A percentile compares a stretch with the other conserved stretches of the same genome.
phyloP scores from a whole-genome alignment of 2,329 filamentous ascomycete species.

The Penicillium aurantiogriseum region DNA sequence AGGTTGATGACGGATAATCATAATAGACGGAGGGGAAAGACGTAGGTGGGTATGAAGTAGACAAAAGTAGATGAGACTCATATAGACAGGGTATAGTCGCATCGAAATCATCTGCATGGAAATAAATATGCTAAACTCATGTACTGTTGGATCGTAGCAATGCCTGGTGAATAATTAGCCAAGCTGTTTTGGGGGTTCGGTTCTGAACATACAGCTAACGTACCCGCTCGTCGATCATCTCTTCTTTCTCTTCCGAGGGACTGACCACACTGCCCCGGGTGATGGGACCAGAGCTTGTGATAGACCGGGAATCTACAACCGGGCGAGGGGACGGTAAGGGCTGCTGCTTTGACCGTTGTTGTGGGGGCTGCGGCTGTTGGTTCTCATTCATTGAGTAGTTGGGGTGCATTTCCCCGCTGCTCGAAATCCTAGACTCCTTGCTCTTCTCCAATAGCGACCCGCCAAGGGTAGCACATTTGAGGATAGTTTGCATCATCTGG shows the following conservation, averaged over 20 bases:
- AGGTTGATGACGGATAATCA: not conserved
- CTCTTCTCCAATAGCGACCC: constrained; percentile 44
- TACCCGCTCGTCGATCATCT: constrained; percentile 61
- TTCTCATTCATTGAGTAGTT: constrained; percentile 35
- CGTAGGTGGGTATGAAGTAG: constrained; percentile 21
- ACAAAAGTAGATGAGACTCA: constrained; percentile 20
- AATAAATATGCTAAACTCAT: constrained; percentile 36
- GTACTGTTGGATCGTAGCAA: constrained; percentile 52
- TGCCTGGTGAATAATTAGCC: constrained; percentile 32
- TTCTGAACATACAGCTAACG: constrained; percentile 29
- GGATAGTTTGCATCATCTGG: constrained; percentile 94
- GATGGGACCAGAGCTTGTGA: constrained; percentile 66
- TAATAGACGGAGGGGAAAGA: constrained; percentile 7
- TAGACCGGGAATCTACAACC: constrained; percentile 60
- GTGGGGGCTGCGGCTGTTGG: constrained; percentile 28
- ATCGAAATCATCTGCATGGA: constrained; percentile 28
- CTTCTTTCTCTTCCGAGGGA: constrained; percentile 60
- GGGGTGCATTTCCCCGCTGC: constrained; percentile 40
- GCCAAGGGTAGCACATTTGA: constrained; percentile 92
- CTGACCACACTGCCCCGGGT: constrained; percentile 59
- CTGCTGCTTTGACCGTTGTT: constrained; percentile 17
- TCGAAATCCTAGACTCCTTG: constrained; percentile 43
- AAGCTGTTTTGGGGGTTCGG: not conserved
- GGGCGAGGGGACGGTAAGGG: constrained; percentile 45
- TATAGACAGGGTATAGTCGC: constrained; percentile 30